Conservation (phyloP, 768 basidiomycete genomes). For the Phaeotremella skinneri region DNA sequence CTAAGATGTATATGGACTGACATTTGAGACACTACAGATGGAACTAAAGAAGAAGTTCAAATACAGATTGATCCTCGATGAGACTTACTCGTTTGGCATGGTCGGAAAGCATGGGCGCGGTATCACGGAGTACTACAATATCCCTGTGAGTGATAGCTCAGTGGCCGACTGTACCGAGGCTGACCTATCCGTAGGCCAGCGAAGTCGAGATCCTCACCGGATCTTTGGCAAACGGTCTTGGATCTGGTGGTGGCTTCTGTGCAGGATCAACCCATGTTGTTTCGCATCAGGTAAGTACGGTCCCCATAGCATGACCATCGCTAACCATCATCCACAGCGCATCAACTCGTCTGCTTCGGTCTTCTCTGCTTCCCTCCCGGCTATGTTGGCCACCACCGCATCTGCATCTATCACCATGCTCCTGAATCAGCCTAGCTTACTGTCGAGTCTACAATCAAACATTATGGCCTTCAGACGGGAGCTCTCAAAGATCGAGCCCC, state of each 20-base stretch:
- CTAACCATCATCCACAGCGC: constrained; percentile 57
- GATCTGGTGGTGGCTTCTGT: constrained; percentile 89
- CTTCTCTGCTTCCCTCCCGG: constrained; percentile 92
- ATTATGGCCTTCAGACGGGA: constrained; percentile 70
- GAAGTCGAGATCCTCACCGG: constrained; percentile 96
- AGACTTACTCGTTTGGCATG: constrained; percentile 87
- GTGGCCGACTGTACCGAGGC: background rate
- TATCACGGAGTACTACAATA: constrained; percentile 88
- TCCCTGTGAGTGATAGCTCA: constrained; percentile 63
- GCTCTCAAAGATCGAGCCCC: constrained; percentile 69
- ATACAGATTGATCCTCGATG: constrained; percentile 90
- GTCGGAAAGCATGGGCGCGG: constrained; percentile 92
- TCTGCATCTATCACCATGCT: constrained; percentile 82
- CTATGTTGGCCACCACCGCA: constrained; percentile 79
- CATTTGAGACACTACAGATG: constrained; percentile 58
- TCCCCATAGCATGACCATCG: constrained; percentile 1
- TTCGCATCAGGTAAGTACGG: constrained; percentile 70
- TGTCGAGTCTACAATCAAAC: constrained; percentile 77
- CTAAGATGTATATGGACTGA: background rate
- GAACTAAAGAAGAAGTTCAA: constrained; percentile 95
- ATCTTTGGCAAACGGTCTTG: constrained; percentile 78
- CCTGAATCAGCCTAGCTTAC: constrained; percentile 69
- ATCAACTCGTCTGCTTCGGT: constrained; percentile 95
- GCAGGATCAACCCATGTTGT: constrained; percentile 79
- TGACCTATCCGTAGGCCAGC: constrained; percentile 59